A percentile compares a stretch with the other conserved stretches of the same genome.
phyloP scores from a whole-genome alignment of 352 stramenopile genomes.

The Hyaloperonospora arabidopsidis region DNA sequence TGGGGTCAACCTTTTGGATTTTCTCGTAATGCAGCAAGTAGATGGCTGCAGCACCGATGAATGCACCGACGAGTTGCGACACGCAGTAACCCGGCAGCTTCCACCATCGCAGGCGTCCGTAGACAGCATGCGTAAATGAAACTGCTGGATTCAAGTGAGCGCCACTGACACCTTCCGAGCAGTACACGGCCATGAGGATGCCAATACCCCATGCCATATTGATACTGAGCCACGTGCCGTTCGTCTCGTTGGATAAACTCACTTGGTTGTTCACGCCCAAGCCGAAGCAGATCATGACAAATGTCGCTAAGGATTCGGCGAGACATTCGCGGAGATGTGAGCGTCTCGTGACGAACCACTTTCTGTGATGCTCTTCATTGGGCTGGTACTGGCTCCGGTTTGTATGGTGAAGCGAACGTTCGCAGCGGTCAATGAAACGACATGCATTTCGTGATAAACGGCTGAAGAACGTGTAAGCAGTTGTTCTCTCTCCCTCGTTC shows the following conservation, averaged over 20 bases:
- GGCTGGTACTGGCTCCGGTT: constrained; percentile 17
- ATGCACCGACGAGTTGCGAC: constrained; percentile 36
- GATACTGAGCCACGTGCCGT: constrained; percentile 39
- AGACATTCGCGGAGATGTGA: constrained; percentile 40
- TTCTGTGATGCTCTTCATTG: constrained; percentile 10
- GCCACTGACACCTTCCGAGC: constrained; percentile 40
- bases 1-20: constrained; percentile 38
- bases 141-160: constrained; percentile 61
- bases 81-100: constrained; percentile 45
- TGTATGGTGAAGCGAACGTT: constrained; percentile 16
- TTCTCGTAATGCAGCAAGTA: constrained; percentile 54
- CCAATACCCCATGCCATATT: constrained; percentile 57
- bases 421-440: constrained; percentile 17
- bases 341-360: constrained; percentile 14
- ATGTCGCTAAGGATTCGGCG: constrained; percentile 51
- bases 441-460: constrained; percentile 6
- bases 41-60: constrained; percentile 33
- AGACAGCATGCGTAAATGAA: constrained; percentile 37
- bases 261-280: constrained; percentile 47
- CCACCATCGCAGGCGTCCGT: constrained; percentile 38
- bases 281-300: constrained; percentile 55
- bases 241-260: constrained; percentile 31
- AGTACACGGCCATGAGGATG: constrained; percentile 52
- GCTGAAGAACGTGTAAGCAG: constrained; percentile 7
- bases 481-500: constrained; percentile 2